Evolutionary conservation across 306 rosid genomes (phyloP).

Genomic region (Cyclanthera cordifolia): DNA sequence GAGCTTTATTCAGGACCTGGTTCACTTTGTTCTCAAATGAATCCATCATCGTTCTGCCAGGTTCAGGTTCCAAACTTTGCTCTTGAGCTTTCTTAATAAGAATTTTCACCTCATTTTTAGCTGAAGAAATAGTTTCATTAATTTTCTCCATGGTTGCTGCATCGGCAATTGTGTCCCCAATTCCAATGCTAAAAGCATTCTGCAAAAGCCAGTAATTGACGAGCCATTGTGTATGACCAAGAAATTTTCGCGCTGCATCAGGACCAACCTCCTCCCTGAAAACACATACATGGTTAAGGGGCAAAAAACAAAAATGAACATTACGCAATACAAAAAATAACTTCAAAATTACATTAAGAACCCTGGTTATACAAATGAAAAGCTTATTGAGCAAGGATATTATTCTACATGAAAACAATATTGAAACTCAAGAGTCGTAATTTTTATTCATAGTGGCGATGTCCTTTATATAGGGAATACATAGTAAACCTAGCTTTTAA

Average conservation of each 20-base stretch:
- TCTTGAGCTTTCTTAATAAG: conserved; percentile 80
- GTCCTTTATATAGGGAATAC: no score
- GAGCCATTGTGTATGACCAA: conserved; percentile 98
- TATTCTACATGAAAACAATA: no score
- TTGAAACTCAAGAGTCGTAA: no score
- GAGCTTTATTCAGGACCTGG: conserved; percentile 92
- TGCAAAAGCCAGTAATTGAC: conserved; percentile 98
- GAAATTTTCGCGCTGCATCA: conserved; percentile 95
- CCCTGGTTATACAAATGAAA: not conserved
- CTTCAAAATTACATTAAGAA: not conserved
- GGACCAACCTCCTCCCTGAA: conserved; percentile 99
- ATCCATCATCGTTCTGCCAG: conserved; percentile 97
- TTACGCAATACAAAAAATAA: not conserved
- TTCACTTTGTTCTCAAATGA: conserved; percentile 94
- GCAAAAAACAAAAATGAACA: not conserved
- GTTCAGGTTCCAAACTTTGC: conserved; percentile 80
- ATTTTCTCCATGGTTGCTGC: conserved; percentile 86
- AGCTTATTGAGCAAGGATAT: no score
- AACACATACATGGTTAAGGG: conserved; percentile 12
- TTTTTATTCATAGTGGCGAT: no score
- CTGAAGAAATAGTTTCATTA: conserved; percentile 73
- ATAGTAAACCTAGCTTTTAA: no score
- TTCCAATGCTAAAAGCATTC: conserved; percentile 91
- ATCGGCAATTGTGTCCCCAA: conserved; percentile 97
- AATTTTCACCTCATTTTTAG: conserved; percentile 79